A percentile compares a stretch with the other conserved stretches of the same genome.
These are phyloP conservation scores for Fistulina hepatica DNA, from an alignment of 1,284 basidiomycete genomes.

Conservation along the genomic window DNA sequence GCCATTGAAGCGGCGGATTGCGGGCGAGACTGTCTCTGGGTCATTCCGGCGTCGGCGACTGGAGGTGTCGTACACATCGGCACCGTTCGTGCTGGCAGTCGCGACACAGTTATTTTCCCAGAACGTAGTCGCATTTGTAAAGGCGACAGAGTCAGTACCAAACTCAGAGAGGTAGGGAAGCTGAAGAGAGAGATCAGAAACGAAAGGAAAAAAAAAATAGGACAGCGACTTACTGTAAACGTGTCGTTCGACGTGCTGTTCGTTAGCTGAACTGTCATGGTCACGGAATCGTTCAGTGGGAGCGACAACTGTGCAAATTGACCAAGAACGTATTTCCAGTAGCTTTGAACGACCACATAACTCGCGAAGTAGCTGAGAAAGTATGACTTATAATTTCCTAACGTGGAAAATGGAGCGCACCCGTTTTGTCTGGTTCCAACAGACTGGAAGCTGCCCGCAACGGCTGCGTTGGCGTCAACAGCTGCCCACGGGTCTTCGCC, in stretches of 20 bases:
- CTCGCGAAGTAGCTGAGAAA: constrained; percentile 31
- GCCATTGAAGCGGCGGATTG: constrained; percentile 20
- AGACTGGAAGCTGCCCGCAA: constrained; percentile 33
- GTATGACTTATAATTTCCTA: not conserved
- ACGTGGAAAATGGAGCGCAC: constrained; percentile 21
- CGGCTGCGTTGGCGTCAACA: constrained; percentile 40
- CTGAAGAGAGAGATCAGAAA: constrained; percentile 21
- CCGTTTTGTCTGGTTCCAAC: constrained; percentile 42
- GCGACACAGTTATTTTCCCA: constrained; percentile 44
- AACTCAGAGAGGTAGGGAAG: constrained; percentile 50
- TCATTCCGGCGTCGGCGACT: not conserved
- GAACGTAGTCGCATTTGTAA: constrained; percentile 41
- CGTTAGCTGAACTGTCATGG: constrained; percentile 35
- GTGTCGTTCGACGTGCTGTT: constrained; percentile 30
- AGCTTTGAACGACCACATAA: constrained; percentile 26
- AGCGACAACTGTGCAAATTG: constrained; percentile 51
- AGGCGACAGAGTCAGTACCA: constrained; percentile 30
- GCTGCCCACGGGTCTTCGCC: constrained; percentile 40
- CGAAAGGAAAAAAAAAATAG: constrained; percentile 5
- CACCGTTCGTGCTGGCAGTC: constrained; percentile 38
- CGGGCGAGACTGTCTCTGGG: constrained; percentile 11
- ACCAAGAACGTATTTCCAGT: constrained; percentile 50
- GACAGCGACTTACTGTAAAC: constrained; percentile 25
- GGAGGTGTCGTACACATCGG: constrained; percentile 27
- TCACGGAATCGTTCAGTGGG: constrained; percentile 40